These are phyloP conservation scores for Boletellus ananiceps DNA, from an alignment of 768 basidiomycete genomes.

Conservation along the genomic window DNA sequence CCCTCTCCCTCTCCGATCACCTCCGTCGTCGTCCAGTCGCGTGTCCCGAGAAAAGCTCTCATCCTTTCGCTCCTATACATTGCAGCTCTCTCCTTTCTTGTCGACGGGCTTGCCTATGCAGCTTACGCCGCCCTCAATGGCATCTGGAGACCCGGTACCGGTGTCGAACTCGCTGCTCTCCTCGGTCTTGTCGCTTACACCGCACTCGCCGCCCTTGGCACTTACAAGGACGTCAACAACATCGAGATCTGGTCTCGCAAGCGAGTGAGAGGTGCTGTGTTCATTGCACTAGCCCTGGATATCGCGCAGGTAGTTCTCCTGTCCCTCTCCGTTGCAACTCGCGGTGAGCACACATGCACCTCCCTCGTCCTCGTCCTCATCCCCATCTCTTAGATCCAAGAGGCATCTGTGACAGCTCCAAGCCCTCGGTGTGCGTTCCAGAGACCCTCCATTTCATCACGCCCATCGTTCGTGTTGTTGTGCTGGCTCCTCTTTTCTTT, in stretches of 20 bases:
- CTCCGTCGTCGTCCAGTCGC: slow-evolving; percentile 67
- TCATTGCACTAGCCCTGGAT: slow-evolving; percentile 55
- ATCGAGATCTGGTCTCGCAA: slow-evolving; percentile 62
- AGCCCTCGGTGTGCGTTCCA: slow-evolving; percentile 28
- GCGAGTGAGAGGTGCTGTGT: slow-evolving; percentile 52
- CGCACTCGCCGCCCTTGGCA: slow-evolving; percentile 68
- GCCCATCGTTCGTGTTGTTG: slow-evolving; percentile 60
- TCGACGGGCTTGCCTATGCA: slow-evolving; percentile 73
- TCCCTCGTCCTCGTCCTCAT: not conserved
- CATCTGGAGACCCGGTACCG: slow-evolving; percentile 59
- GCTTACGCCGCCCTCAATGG: slow-evolving; percentile 59
- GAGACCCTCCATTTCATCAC: slow-evolving; percentile 49
- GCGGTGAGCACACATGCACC: slow-evolving; percentile 24
- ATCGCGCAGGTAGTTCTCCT: slow-evolving; percentile 54
- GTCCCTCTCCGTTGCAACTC: slow-evolving; percentile 35
- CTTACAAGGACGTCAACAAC: slow-evolving; percentile 75
- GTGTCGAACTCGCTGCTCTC: slow-evolving; percentile 63
- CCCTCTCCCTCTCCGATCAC: slow-evolving; percentile 59
- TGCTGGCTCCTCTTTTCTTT: slow-evolving; percentile 56
- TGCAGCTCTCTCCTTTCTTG: slow-evolving; percentile 64
- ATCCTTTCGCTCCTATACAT: slow-evolving; percentile 73
- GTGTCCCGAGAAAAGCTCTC: slow-evolving; percentile 67
- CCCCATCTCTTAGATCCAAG: slow-evolving; percentile 10
- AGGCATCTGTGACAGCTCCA: slow-evolving; percentile 18
- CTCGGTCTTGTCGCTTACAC: slow-evolving; percentile 66